Conservation (phyloP, 345 rosid genomes). For the Gossypioides kirkii region DNA sequence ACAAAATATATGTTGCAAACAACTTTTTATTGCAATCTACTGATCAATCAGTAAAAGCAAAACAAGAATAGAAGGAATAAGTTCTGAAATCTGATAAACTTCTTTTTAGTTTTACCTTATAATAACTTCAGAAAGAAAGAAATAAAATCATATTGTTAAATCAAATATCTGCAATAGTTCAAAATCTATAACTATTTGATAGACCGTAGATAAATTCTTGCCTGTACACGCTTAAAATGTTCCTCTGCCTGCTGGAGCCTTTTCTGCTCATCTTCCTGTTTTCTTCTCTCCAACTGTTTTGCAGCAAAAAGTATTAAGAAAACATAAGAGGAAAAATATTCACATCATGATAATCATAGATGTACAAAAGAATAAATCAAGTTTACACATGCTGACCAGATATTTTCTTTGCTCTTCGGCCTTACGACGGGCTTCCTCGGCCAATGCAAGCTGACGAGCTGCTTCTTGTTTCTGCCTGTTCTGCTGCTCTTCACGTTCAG, state of each 20-base stretch:
- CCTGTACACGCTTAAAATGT: constrained; percentile 83
- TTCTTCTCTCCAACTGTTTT: constrained; percentile 84
- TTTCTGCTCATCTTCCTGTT: constrained; percentile 86
- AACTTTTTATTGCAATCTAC: background rate
- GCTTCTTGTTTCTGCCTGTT: constrained; percentile 85
- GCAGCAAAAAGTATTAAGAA: constrained; percentile 18
- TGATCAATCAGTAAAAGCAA: background rate
- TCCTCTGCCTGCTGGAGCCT: constrained; percentile 88
- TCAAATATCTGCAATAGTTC: background rate
- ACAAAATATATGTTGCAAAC: background rate
- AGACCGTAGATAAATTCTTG: constrained; percentile 12
- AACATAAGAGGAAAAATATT: constrained; percentile 6
- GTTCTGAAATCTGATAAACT: background rate
- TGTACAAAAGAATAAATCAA: constrained; percentile 6
- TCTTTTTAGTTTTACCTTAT: background rate
- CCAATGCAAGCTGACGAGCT: constrained; percentile 92
- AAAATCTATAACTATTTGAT: background rate
- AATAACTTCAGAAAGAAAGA: background rate
- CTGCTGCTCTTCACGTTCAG: constrained; percentile 57
- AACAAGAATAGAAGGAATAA: background rate
- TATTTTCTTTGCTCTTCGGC: constrained; percentile 94
- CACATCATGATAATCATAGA: background rate
- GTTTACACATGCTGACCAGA: constrained; percentile 45
- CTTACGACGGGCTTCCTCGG: constrained; percentile 97
- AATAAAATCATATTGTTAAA: background rate